Base-by-base conservation (phyloP, 2,329 filamentous ascomycete species). In the Diaporthe citri region DNA sequence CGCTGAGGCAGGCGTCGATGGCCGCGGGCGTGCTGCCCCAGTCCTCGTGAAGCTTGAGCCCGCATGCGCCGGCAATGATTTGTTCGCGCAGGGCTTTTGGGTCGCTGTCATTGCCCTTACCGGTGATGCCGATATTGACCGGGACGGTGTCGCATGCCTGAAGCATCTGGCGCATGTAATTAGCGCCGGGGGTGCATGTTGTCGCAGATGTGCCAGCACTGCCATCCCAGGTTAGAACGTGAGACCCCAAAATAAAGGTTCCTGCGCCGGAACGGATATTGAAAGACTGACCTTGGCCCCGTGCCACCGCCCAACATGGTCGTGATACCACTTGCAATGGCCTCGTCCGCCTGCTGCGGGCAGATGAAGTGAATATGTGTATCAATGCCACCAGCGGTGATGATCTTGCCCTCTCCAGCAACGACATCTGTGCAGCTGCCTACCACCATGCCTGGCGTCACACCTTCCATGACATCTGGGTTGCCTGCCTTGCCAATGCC, bases 401-500 rank as follows among this genome's bases (percentile, higher is more conserved):
- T 86, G 77, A 98, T 98, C 85, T 94, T 94, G 79, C 94, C 92
- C 85, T 98, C 96, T 20, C 92, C 96, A 25, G 96, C 95, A 81
- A 98, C 92, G 31, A 98, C 95, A 86, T 98, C 96, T 0, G 96
- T 98, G 78, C 94, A 95, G 77, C 93, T 93, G 15, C 96, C 96
- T 13, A 98, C 91, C 2, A 98, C 86, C 92, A 98, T 91, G 73
- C 92, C 89, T 0, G 91, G 87, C 75, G 93, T 88, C 9, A 98
- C 95, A 6, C 94, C 94, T 43, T 97, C 93, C 96, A 98, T 98
- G 62, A 97, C 91, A 84, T 98, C 96, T n/a, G 96, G 96, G 80
- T 98, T 98, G 28, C 96, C 96, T 22, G 96, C 95, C 85, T 98
- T 98, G 75, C 96, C 96, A 79, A 98, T 96, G 0, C 92, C 96